Evolutionary conservation across 2,329 filamentous ascomycete genomes (phyloP).

Genomic region (Ophiostoma tasmaniense): DNA sequence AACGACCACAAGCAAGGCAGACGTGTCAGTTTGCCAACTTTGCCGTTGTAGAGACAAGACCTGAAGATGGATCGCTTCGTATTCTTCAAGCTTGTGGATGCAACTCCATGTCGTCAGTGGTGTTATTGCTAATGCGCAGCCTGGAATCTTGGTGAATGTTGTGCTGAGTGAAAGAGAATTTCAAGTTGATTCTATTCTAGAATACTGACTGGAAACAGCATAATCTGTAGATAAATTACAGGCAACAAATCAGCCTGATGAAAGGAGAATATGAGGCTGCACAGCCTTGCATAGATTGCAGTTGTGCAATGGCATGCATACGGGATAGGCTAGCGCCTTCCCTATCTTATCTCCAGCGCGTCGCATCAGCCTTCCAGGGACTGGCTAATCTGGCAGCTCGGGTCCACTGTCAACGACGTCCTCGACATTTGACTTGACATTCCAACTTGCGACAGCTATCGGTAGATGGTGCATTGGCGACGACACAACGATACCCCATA

Average conservation of each 20-base stretch:
- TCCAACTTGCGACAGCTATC: not conserved
- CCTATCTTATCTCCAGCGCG: conserved; percentile 3
- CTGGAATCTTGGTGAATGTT: not conserved
- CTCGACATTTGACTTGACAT: not conserved
- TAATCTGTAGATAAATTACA: too few relatives aligned
- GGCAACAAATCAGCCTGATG: not conserved
- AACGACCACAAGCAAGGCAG: not conserved
- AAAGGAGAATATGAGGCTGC: too few relatives aligned
- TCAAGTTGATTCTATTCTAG: too few relatives aligned
- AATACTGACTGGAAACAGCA: too few relatives aligned
- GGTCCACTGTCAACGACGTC: not conserved
- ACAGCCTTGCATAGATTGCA: not conserved
- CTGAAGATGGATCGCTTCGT: not conserved
- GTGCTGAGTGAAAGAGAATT: not conserved
- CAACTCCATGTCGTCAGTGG: not conserved
- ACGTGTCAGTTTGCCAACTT: not conserved
- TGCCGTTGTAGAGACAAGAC: not conserved
- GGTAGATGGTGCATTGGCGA: not conserved
- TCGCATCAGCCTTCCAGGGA: conserved; percentile 2
- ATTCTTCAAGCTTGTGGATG: not conserved
- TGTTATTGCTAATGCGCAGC: not conserved
- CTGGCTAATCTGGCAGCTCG: not conserved
- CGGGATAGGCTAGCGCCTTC: not conserved
- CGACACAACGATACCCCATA: not conserved
- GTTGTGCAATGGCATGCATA: not conserved